Conservation (phyloP, 73 alveolate species). For the Effrenium voratum region DNA sequence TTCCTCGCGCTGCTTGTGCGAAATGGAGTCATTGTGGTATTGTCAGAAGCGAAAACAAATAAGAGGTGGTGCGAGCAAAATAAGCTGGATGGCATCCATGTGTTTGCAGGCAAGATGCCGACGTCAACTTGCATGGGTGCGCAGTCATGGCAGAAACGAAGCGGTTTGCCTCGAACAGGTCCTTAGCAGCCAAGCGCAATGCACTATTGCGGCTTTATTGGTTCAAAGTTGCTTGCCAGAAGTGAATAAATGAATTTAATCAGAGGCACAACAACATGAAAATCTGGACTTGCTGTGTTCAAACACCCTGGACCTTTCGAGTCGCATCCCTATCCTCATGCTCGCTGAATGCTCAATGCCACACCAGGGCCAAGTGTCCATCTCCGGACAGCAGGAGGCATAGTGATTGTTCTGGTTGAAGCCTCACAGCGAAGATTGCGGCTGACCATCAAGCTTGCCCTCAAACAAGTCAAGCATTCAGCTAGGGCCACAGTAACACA, state of each 20-base stretch:
- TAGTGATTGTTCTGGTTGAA: conserved; percentile 43
- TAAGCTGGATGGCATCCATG: too few relatives aligned
- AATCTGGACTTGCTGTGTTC: too few relatives aligned
- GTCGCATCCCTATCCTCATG: background rate
- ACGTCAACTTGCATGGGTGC: conserved; percentile 77
- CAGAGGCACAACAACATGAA: background rate
- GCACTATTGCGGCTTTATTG: too few relatives aligned
- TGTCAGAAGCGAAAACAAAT: background rate
- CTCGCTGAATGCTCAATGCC: background rate
- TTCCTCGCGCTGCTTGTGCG: too few relatives aligned
- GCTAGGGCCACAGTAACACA: too few relatives aligned
- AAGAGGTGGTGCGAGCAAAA: background rate
- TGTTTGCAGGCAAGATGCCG: too few relatives aligned
- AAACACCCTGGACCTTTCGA: too few relatives aligned
- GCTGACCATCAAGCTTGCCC: too few relatives aligned
- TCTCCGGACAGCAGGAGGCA: conserved; percentile 88
- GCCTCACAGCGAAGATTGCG: conserved; percentile 10
- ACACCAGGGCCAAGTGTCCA: conserved; percentile 5
- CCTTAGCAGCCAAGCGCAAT: background rate
- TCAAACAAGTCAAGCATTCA: too few relatives aligned
- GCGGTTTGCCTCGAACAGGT: conserved; percentile 81
- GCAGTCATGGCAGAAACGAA: conserved; percentile 71
- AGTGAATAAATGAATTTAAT: background rate
- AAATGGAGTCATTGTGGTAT: too few relatives aligned
- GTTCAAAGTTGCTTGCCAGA: too few relatives aligned